Evolutionary conservation across 352 stramenopile genomes (phyloP).

Genomic region (Phytopythium vexans): DNA sequence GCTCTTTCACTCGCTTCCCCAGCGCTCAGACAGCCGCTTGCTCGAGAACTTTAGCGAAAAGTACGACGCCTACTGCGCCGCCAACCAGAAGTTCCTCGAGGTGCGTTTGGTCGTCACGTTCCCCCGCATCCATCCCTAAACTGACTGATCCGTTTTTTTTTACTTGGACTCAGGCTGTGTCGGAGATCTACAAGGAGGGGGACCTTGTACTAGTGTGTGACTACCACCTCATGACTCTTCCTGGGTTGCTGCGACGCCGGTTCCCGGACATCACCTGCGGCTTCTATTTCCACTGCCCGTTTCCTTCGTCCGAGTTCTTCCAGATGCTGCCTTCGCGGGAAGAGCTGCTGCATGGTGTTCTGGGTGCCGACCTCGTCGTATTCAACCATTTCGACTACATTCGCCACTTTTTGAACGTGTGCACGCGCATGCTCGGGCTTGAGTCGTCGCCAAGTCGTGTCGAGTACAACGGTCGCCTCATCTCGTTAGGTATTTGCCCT

Average conservation of each 20-base stretch:
- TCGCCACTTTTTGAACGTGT: constrained; percentile 82
- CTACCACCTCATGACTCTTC: constrained; percentile 88
- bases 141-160: not conserved
- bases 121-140: not conserved
- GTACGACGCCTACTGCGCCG: constrained; percentile 85
- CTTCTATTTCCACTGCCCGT: constrained; percentile 90
- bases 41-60: constrained; percentile 84
- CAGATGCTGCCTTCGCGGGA: constrained; percentile 84
- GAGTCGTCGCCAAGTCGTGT: constrained; percentile 83
- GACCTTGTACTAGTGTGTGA: constrained; percentile 88
- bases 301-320: constrained; percentile 90
- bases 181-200: constrained; percentile 81
- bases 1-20: constrained; percentile 88
- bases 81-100: constrained; percentile 86
- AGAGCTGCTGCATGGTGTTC: constrained; percentile 71
- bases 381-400: constrained; percentile 92
- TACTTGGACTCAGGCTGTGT: constrained; percentile 27
- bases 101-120: constrained; percentile 13
- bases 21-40: constrained; percentile 62
- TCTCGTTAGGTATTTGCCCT: constrained; percentile 84
- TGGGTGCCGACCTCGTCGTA: constrained; percentile 83
- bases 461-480: constrained; percentile 85
- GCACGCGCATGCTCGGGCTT: constrained; percentile 84
- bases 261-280: constrained; percentile 78
- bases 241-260: constrained; percentile 64